Evolutionary conservation across 257 asterid genomes (phyloP), one percentile per base, ranked within the genome.

Genomic region (Buddleja alternifolia): DNA sequence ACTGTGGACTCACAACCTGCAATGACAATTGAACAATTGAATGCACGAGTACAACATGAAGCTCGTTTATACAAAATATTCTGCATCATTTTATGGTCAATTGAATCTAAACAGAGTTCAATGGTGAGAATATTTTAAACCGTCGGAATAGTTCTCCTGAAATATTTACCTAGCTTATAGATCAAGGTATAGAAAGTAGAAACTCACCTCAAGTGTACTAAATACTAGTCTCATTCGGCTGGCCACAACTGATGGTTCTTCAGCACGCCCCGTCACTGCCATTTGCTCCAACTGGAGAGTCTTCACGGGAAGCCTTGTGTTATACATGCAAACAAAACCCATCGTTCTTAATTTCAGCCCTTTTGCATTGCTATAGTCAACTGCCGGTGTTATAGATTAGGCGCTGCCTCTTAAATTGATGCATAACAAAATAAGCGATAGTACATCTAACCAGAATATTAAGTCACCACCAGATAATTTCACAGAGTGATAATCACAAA

Each of bases 1-100:
- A 92, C 54, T 92, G 97, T 66, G 96, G 97, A 79, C 97, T 92
- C 74, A 87, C 97, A 63, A 92, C 95, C 96, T 91, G 85, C 86
- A 80, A 42, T 8, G n/a, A 51, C 37, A 67, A 52, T 25, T 37
- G 7, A 9, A 62, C 32, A 66, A 37, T 61, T 50, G 47, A 56
- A 52, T 24, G 23, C 2, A 54, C 59, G 14, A 8, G 57, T 37
- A 20, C 60, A 29, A 25, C 68, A 23, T 47, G 44, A 70, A 7
- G 62, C 52, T 25, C 53, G 12, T 23, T 6, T 9, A 10, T 21
- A 23, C 39, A 40, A 7, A 20, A 9, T 37, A 19, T 37, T 59
- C 8, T 36, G 7, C 44, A 56, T 14, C 17, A 32, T 10, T 8
- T 56, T 29, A n/a, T 55, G 1, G 29, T 25, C 12, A 57, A 20